A percentile compares a stretch with the other conserved stretches of the same genome.
These are phyloP conservation scores for Bothriochloa decipiens DNA, from an alignment of 176 grass and related monocot species.

Conservation along the genomic window DNA sequence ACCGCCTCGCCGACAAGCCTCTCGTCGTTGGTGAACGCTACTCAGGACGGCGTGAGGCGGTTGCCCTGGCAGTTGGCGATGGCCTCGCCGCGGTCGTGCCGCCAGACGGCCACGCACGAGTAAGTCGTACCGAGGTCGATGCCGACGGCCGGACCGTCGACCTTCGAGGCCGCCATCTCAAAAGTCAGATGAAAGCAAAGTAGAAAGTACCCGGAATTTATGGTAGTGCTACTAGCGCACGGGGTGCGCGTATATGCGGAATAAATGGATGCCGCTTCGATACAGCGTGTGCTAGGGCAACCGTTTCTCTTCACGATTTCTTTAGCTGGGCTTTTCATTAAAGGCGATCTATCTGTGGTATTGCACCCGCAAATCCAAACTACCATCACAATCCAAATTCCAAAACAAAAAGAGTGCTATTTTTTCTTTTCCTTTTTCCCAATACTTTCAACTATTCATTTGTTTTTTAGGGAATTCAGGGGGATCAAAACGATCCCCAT, in stretches of 20 bases:
- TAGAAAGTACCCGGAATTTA: background rate
- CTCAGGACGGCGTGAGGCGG: constrained; percentile 64
- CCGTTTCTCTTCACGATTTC: background rate
- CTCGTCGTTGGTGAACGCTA: constrained; percentile 13
- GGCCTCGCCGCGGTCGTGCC: background rate
- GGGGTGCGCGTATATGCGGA: background rate
- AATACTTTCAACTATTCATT: no score
- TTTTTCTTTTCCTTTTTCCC: no score
- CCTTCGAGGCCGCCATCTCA: no score
- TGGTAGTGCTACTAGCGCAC: background rate
- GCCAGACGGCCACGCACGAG: constrained; percentile 32
- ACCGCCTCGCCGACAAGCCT: no score
- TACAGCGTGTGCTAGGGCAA: background rate
- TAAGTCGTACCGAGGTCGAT: background rate
- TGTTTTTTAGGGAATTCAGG: no score
- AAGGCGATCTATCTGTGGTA: no score
- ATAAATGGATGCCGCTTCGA: background rate
- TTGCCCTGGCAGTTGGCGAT: constrained; percentile 68
- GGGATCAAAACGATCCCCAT: no score
- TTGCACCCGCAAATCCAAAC: no score
- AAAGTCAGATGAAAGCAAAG: background rate
- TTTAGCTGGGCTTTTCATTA: background rate
- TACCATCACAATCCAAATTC: no score
- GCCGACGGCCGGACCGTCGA: no score
- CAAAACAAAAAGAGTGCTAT: no score